Evolutionary conservation across 1,284 basidiomycete species (phyloP).

Genomic region (Ganoderma meredithae): DNA sequence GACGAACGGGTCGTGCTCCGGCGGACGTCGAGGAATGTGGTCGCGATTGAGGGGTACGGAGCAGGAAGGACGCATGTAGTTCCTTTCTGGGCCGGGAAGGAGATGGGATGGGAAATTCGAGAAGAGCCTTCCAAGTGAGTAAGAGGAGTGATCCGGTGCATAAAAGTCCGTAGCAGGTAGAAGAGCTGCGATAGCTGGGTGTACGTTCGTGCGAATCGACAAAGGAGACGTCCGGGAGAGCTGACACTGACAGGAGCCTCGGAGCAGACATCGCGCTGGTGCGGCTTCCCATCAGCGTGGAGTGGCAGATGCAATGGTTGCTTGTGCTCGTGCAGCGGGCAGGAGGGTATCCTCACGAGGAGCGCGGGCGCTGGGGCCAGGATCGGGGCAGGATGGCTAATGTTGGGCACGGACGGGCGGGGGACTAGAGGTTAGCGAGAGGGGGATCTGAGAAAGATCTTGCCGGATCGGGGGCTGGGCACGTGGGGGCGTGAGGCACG

Average conservation of each 20-base stretch:
- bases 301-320: neutral
- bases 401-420: neutral
- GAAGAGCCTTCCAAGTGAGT: neutral
- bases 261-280: neutral
- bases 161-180: neutral
- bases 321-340: neutral
- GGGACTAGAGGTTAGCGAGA: neutral
- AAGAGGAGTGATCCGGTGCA: neutral
- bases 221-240: neutral
- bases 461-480: slow-evolving; percentile 16
- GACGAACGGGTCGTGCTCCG: slow-evolving; percentile 44
- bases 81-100: slow-evolving; percentile 93
- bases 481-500: slow-evolving; percentile 32
- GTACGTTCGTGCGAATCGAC: neutral
- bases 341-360: too few species aligned
- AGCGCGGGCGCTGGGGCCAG: neutral
- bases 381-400: neutral
- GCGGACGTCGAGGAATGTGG: slow-evolving; percentile 50
- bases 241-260: slow-evolving; percentile 4
- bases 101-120: slow-evolving; percentile 84
- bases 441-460: slow-evolving; percentile 2
- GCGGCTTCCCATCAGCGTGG: neutral
- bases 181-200: neutral
- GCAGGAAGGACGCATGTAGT: slow-evolving; percentile 68
- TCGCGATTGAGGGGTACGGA: slow-evolving; percentile 58